These are phyloP conservation scores for Aspergillus homomorphus DNA, from an alignment of 495 filamentous ascomycete genomes.

Conservation along the genomic window DNA sequence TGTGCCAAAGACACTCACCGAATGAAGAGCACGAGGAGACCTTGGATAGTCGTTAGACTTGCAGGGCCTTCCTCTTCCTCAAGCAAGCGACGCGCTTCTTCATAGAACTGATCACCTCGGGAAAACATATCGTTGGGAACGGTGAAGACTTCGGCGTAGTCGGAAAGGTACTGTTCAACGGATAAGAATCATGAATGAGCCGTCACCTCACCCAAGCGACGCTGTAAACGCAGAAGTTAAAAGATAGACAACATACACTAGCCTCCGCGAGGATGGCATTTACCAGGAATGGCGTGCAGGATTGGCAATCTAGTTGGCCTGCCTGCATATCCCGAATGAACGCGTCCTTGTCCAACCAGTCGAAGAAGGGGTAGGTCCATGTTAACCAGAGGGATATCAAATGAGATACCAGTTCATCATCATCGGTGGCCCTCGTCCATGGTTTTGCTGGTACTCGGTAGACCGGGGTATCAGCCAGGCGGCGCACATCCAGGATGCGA, in stretches of 20 bases:
- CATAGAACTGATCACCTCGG: neutral
- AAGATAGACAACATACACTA: neutral
- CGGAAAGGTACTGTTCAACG: neutral
- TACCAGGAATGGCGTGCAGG: neutral
- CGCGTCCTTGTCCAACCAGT: neutral
- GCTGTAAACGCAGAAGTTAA: neutral
- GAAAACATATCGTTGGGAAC: neutral
- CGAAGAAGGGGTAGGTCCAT: neutral
- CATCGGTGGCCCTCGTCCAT: neutral
- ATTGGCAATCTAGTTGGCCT: neutral
- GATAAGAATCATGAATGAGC: neutral
- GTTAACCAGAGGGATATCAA: neutral
- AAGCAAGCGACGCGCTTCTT: neutral
- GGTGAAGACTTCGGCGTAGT: neutral
- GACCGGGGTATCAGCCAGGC: neutral
- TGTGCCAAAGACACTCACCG: neutral
- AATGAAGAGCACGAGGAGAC: neutral
- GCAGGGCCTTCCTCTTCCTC: neutral
- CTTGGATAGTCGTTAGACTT: neutral
- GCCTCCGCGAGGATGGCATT: neutral
- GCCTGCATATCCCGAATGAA: conserved; percentile 1
- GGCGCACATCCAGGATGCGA: conserved; percentile 15
- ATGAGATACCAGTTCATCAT: neutral
- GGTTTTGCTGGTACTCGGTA: neutral
- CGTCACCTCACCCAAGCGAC: neutral